phyloP scores from a whole-genome alignment of 805 yeast genomes.

The Metahyphopichia silvanorum region DNA sequence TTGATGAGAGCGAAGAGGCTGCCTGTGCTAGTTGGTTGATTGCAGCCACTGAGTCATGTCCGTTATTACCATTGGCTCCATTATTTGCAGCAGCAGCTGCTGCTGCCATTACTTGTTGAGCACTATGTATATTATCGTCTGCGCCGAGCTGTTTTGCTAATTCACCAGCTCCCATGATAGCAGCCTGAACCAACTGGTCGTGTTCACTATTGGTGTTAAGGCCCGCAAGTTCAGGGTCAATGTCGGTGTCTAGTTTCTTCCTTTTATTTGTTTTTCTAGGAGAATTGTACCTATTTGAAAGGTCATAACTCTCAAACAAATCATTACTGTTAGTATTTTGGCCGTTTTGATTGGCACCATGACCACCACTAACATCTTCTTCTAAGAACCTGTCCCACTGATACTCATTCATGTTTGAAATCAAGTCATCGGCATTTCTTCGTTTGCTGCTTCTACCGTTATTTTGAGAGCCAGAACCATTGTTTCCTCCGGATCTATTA shows the following conservation, averaged over 20 bases:
- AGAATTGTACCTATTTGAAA: constrained; percentile 1
- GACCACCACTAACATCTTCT: constrained; percentile 3
- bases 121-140: constrained; percentile 11
- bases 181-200: constrained; percentile 66
- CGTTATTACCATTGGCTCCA: constrained; percentile 7
- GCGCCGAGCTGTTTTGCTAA: constrained; percentile 45
- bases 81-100: constrained; percentile 23
- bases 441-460: constrained; percentile 8
- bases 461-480: constrained; percentile 5
- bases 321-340: neutral
- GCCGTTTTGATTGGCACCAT: neutral
- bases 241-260: constrained; percentile 17
- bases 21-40: constrained; percentile 28
- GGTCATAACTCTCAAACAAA: constrained; percentile 4
- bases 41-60: constrained; percentile 16
- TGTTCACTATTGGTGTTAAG: constrained; percentile 45
- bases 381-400: constrained; percentile 3
- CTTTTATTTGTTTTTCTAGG: constrained; percentile 6
- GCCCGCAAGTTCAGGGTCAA: constrained; percentile 38
- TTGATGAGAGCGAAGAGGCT: constrained; percentile 20
- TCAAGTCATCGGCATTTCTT: constrained; percentile 1
- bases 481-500: constrained; percentile 8
- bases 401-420: constrained; percentile 2
- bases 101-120: constrained; percentile 27
- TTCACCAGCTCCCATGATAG: constrained; percentile 65